phyloP scores from a whole-genome alignment of 495 filamentous ascomycete species.

The Daldinia decipiens region DNA sequence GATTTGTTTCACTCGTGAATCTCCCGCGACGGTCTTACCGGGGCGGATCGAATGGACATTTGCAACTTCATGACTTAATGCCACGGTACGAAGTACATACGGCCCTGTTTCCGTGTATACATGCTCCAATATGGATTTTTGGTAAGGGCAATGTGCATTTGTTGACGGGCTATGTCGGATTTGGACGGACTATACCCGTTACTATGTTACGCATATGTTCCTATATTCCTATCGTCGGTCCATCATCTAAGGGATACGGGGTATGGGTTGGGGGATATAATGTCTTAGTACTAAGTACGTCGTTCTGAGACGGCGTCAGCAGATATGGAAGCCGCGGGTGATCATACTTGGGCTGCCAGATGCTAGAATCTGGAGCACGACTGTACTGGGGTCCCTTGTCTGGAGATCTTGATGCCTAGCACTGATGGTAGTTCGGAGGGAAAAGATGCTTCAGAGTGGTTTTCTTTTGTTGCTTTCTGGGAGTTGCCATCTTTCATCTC shows the following conservation, averaged over 20 bases:
- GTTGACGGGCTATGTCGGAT: constrained; percentile 17
- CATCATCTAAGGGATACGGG: constrained; percentile 9
- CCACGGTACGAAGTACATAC: constrained; percentile 43
- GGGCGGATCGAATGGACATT: constrained; percentile 34
- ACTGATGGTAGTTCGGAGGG: constrained; percentile 22
- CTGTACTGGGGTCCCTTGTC: constrained; percentile 7
- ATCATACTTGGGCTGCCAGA: constrained; percentile 9
- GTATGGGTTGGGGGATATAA: constrained; percentile 36
- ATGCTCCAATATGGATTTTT: constrained; percentile 32
- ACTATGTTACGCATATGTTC: constrained; percentile 32
- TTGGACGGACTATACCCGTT: constrained; percentile 26
- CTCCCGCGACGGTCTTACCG: constrained; percentile 11
- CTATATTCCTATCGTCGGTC: constrained; percentile 25
- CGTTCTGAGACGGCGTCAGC: constrained; percentile 20
- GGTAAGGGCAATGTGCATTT: constrained; percentile 37
- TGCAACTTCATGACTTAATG: constrained; percentile 42
- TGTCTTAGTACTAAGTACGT: constrained; percentile 35
- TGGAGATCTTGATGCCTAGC: constrained; percentile 22
- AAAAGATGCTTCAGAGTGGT: constrained; percentile 12
- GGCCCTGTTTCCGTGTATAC: constrained; percentile 35
- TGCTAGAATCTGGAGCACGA: constrained; percentile 10
- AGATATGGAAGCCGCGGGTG: constrained; percentile 5
- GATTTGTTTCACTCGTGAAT: constrained; percentile 93
- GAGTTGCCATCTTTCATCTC: constrained; percentile 32
- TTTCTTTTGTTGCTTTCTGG: constrained; percentile 38